These are phyloP conservation scores for Blastobotrys peoriensis DNA, from an alignment of 805 yeast species.

Conservation along the genomic window DNA sequence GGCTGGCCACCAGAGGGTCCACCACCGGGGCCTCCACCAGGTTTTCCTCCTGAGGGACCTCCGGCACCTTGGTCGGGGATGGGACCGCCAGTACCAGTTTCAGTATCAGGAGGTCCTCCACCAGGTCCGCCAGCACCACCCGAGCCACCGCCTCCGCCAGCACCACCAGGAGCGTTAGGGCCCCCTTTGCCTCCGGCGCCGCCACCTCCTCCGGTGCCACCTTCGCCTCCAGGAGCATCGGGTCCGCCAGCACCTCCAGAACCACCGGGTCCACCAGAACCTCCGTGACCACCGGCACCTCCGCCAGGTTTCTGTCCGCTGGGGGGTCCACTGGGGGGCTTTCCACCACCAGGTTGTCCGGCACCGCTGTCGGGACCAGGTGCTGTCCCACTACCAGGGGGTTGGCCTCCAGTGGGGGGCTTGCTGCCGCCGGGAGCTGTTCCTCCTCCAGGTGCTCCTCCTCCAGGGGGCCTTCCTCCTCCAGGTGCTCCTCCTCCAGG, in stretches of 20 bases:
- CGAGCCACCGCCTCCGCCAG: conserved; percentile 7
- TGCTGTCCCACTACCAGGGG: neutral
- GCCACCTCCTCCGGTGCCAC: conserved; percentile 2
- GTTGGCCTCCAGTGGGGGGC: no score
- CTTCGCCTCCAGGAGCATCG: conserved; percentile 1
- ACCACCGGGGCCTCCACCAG: conserved; percentile 1
- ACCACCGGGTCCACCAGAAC: conserved; percentile 3
- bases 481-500: conserved; percentile 4
- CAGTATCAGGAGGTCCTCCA: neutral
- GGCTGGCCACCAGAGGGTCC: conserved; percentile 9
- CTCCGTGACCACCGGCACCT: conserved; percentile 1
- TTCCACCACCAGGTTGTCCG: conserved; percentile 4
- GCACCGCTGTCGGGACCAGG: neutral
- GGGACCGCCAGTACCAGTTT: conserved; percentile 2
- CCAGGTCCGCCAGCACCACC: neutral
- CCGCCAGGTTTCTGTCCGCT: conserved; percentile 8
- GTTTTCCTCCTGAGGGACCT: neutral
- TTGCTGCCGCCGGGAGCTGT: no score
- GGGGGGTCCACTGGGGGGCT: conserved; percentile 3
- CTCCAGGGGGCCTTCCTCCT: conserved; percentile 1
- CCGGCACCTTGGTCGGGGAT: conserved; percentile 3
- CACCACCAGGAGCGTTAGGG: conserved; percentile 7
- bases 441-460: neutral
- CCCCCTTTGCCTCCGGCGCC: conserved; percentile 6
- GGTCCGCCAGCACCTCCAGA: conserved; percentile 2